Evolutionary conservation across 2,329 filamentous ascomycete species (phyloP).

Genomic region (Venturia aucupariae): DNA sequence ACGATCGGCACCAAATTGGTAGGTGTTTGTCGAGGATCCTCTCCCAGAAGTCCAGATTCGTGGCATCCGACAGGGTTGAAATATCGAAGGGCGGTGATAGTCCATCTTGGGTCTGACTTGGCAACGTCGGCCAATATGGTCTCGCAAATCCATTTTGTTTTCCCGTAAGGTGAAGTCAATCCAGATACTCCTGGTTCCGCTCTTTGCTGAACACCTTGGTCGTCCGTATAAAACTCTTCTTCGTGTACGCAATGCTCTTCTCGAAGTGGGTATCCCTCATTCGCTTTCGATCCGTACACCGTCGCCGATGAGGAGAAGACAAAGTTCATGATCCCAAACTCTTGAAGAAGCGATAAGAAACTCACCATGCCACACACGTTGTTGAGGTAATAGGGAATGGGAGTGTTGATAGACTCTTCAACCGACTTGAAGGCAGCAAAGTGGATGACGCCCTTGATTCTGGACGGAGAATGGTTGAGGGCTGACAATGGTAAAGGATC

Average conservation of each 20-base stretch:
- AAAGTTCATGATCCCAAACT: constrained; percentile 54
- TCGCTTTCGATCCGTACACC: constrained; percentile 47
- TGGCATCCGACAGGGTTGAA: constrained; percentile 62
- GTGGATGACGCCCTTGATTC: constrained; percentile 56
- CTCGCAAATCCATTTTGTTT: constrained; percentile 60
- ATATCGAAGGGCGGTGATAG: constrained; percentile 54
- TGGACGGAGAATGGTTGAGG: constrained; percentile 29
- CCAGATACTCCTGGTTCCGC: constrained; percentile 43
- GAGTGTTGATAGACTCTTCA: constrained; percentile 51
- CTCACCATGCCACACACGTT: constrained; percentile 56
- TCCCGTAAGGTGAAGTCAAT: constrained; percentile 56
- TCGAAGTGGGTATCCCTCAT: constrained; percentile 39
- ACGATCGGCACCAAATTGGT: constrained; percentile 59
- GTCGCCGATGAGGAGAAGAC: constrained; percentile 61
- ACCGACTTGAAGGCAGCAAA: constrained; percentile 61
- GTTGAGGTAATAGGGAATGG: constrained; percentile 58
- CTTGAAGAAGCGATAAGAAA: constrained; percentile 47
- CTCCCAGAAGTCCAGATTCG: constrained; percentile 52
- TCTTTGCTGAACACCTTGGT: constrained; percentile 34
- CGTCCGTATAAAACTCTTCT: constrained; percentile 35
- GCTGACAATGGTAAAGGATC: background rate
- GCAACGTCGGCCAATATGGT: constrained; percentile 56
- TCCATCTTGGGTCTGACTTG: constrained; percentile 51
- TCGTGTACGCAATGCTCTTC: constrained; percentile 49
- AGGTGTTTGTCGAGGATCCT: constrained; percentile 52